Evolutionary conservation across 148 eudicot genomes (phyloP), one percentile per base, ranked within the genome.

Genomic region (Nepenthes gracilis): DNA sequence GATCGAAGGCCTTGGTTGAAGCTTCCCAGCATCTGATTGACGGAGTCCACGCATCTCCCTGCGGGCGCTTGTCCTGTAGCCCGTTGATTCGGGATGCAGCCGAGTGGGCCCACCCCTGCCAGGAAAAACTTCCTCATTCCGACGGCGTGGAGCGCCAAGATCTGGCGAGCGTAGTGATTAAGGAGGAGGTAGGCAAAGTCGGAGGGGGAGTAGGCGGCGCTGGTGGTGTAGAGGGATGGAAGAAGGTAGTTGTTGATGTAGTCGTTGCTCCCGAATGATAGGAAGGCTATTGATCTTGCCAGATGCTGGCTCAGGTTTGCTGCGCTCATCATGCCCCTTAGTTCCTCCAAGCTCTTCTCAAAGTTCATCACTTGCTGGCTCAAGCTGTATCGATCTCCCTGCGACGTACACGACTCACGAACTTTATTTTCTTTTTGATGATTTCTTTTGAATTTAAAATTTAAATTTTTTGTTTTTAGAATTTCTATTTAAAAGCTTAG

Each of bases 181-280:
- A 93, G 80, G 53, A 93, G 89, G 55, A 93, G 84, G 74, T 80
- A 84, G 66, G 85, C 95, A 43, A 80, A 93, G 13, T 81, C 72
- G 0, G 78, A 49, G 32, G 96, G 89, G 6, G 7, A 77, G 85
- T 86, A 93, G 23, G 60, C 73, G 75, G 9, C 54, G 79, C 94
- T 82, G 12, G 83, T 64, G 37, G 81, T 50, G 67, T 88, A 93
- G 11, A 79, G 38, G 34, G 80, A 53, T 11, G 96, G 85, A 65
- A 93, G 4, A n/a, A 93, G 85, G 63, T 93, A 93, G 81, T 93
- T 93, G 80, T 93, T 86, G 70, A 93, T 74, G 84, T 93, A 88
- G 81, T 93, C 98, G 35, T 84, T 88, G 78, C 84, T 93, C 5
- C 98, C 98, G 52, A 88, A 71, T 37, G 83, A 84, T 70, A 93